Evolutionary conservation across 345 rosid species (phyloP), one percentile per base, ranked within the genome.

Genomic region (Aquilaria malaccensis): DNA sequence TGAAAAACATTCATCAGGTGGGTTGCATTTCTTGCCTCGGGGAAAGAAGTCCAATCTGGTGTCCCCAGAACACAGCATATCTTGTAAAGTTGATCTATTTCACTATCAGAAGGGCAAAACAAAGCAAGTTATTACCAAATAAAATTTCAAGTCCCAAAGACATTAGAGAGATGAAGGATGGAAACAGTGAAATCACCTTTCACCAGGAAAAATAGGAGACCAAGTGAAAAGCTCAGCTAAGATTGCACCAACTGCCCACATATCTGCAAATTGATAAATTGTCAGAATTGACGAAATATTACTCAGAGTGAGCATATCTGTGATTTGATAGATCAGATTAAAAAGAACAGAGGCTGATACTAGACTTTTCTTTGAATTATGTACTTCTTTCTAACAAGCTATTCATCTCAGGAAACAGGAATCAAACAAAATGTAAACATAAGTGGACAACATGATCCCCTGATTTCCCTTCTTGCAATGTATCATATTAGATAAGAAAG

Each of bases 221-320:
- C 68, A 70, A 29, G 93, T 85, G 80, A 87, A 87, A 72, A 92
- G 91, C 84, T 92, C 98, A 69, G 96, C 95, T 55, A 92, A 58
- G 76, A 92, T 79, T 49, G 98, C 89, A 46, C 98, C 98, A 70
- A 92, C 91, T 33, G 98, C 98, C 98, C 98, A 92, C 98, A 92
- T 87, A 50, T 92, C 98, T 92, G 86, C 54, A 72, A 60, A 65
- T 60, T 37, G 43, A 45, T 64, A 50, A 59, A 52, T 53, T 12
- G 43, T 73, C 67, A 74, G 75, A 37, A 9, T 4, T 37, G 43
- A 37, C 5, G 7, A 37, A 5, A 9, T 37, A 37, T 9, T 37
- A 9, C 43, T 37, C 5, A 37, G 43, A 37, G 22, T 22, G 22
- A 22, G 22, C 22, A 37, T 4, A 4, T 37, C 7, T 37, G 5